Evolutionary conservation across 192 early-diverging fungal species (phyloP).

Genomic region (Piromyces finnis): DNA sequence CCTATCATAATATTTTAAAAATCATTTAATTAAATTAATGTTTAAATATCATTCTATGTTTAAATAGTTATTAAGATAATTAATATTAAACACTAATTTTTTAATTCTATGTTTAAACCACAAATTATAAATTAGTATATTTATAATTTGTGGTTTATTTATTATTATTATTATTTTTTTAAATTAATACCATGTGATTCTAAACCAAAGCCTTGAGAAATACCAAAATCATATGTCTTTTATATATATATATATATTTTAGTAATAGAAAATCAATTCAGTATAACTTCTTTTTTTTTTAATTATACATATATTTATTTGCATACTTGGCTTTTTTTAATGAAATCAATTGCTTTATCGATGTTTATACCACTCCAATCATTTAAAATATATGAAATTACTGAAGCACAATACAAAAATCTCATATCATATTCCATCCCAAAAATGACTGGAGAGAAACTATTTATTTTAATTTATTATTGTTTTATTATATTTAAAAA

Average conservation of each 20-base stretch:
- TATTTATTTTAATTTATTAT: constrained; percentile 1
- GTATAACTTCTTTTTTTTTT: too few species aligned
- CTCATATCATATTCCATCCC: constrained; percentile 71
- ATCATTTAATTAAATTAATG: too few species aligned
- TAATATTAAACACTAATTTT: too few species aligned
- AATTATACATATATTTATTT: too few species aligned
- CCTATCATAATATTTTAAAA: constrained; percentile 16
- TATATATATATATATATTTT: not conserved
- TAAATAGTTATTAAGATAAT: too few species aligned
- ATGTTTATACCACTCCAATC: constrained; percentile 80
- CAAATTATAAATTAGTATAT: too few species aligned
- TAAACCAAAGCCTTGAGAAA: constrained; percentile 52
- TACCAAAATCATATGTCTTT: constrained; percentile 51
- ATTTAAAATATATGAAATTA: constrained; percentile 57
- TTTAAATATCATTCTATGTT: too few species aligned
- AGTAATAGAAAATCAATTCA: not conserved
- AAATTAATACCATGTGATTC: constrained; percentile 59
- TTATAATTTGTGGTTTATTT: not conserved
- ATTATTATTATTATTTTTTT: not conserved
- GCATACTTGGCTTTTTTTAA: constrained; percentile 30
- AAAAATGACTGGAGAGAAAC: constrained; percentile 47
- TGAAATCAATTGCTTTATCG: constrained; percentile 30
- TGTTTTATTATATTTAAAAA: too few species aligned
- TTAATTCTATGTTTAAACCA: too few species aligned
- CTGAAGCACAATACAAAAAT: constrained; percentile 81